Base-by-base conservation (phyloP, 164 flowering plant species). In the Nelumbo lutea region DNA sequence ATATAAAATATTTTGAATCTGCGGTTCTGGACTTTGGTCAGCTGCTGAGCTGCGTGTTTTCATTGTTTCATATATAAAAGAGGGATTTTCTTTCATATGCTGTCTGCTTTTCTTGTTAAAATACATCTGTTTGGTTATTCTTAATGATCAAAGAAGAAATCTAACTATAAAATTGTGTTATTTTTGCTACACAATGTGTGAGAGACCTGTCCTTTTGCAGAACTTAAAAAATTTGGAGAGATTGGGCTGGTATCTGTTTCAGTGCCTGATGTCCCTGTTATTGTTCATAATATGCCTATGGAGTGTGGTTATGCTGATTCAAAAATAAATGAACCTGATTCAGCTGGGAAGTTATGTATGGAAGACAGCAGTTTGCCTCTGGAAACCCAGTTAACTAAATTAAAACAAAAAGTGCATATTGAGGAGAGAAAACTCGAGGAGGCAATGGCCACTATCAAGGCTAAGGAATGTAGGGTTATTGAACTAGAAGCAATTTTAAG, bases 151-250 rank as follows among this genome's bases (percentile, higher is more conserved):
- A 27, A 27, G 27, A 27, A 27, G 27, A 27, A 27, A 27, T 27
- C 27, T 27, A 27, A 27, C 27, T 27, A 27, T 27, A 27, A 27
- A 27, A 27, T 27, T 27, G 27, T 27, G 27, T 27, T 27, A 27
- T 27, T 27, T 27, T 27, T 27, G 27, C 27, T 27, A 27, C 27
- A 27, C 27, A 27, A 27, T 27, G 27, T 27, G 27, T 27, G 27
- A 27, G 27, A 27, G 27, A 27, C 27, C 8, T 46, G 55, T 66
- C 57, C 63, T 64, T 42, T 75, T 83, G 77, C 87, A 90, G 94
- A 90, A 72, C 65, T 87, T 65, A 72, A 79, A 59, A 81, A 78
- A 44, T 81, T 90, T 4, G 68, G 68, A 67, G 89, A 81, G 66
- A 75, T 88, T 57, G 94, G 90, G n/a, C 83, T 68, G 71, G 90